Evolutionary conservation across 805 yeast genomes (phyloP).

Genomic region (Blastobotrys chiropterorum): DNA sequence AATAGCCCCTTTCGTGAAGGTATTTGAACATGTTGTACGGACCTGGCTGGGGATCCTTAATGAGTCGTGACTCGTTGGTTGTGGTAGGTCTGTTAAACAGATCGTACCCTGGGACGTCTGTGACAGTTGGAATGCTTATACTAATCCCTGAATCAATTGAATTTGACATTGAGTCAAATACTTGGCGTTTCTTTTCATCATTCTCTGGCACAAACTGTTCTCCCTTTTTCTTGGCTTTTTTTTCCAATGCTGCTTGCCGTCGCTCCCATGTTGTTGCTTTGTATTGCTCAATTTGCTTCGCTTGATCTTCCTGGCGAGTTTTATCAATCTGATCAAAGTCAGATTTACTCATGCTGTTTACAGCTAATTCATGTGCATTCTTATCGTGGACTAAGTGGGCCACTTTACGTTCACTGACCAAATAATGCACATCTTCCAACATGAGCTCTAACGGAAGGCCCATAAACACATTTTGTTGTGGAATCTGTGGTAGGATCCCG

Average conservation of each 20-base stretch:
- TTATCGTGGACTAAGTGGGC: conserved; percentile 39
- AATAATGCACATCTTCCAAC: conserved; percentile 67
- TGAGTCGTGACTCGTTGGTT: background rate
- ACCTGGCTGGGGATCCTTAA: conserved; percentile 8
- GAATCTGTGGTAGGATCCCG: conserved; percentile 84
- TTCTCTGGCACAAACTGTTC: conserved; percentile 6
- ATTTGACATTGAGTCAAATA: conserved; percentile 6
- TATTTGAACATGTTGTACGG: conserved; percentile 35
- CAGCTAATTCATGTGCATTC: conserved; percentile 25
- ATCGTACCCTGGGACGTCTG: conserved; percentile 12
- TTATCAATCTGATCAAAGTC: conserved; percentile 15
- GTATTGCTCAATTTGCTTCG: conserved; percentile 18
- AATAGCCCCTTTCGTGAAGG: conserved; percentile 43
- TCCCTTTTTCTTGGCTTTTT: conserved; percentile 11
- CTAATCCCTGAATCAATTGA: conserved; percentile 12
- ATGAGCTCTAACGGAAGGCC: conserved; percentile 75
- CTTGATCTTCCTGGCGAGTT: conserved; percentile 15
- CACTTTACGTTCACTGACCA: conserved; percentile 41
- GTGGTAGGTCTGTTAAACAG: conserved; percentile 6
- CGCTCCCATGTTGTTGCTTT: conserved; percentile 15
- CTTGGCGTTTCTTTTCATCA: conserved; percentile 9
- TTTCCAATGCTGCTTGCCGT: conserved; percentile 17
- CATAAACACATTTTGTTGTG: conserved; percentile 85
- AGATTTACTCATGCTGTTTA: conserved; percentile 11
- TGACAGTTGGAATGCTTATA: conserved; percentile 8